A percentile compares a stretch with the other conserved stretches of the same genome.
phyloP scores from a whole-genome alignment of 2,329 filamentous ascomycete species.

The Aureobasidium lini region DNA sequence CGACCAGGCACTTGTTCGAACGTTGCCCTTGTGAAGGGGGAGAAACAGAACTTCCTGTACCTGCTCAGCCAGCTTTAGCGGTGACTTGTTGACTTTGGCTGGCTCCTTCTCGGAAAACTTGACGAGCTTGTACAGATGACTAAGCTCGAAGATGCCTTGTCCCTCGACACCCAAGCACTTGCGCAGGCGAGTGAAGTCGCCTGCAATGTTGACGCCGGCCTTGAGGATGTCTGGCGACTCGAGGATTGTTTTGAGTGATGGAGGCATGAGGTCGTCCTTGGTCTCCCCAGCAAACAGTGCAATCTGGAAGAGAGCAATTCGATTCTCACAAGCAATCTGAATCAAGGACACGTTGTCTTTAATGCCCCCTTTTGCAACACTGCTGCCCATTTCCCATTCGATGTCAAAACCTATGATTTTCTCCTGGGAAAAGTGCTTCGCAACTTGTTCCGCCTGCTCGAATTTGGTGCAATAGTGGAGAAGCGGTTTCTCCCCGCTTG shows the following conservation, averaged over 20 bases:
- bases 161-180: slow-evolving; percentile 59
- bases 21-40: slow-evolving; percentile 68
- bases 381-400: slow-evolving; percentile 60
- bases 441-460: slow-evolving; percentile 58
- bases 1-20: slow-evolving; percentile 71
- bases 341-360: slow-evolving; percentile 72
- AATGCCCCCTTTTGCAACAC: slow-evolving; percentile 32
- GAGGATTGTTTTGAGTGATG: slow-evolving; percentile 63
- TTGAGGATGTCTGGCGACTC: slow-evolving; percentile 65
- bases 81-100: slow-evolving; percentile 55
- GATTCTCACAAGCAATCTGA: slow-evolving; percentile 70
- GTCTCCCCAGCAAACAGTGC: slow-evolving; percentile 45
- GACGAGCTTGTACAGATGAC: slow-evolving; percentile 71
- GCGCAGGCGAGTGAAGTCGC: slow-evolving; percentile 56
- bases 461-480: slow-evolving; percentile 72
- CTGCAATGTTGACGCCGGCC: slow-evolving; percentile 66
- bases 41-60: slow-evolving; percentile 63
- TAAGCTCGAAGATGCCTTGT: slow-evolving; percentile 69
- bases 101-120: slow-evolving; percentile 53
- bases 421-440: slow-evolving; percentile 59
- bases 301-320: slow-evolving; percentile 75
- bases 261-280: slow-evolving; percentile 54
- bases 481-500: slow-evolving; percentile 47
- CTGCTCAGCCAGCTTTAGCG: slow-evolving; percentile 61
- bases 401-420: slow-evolving; percentile 79